phyloP scores from a whole-genome alignment of 176 grass and related monocot species.

The Echinochloa phyllopogon region DNA sequence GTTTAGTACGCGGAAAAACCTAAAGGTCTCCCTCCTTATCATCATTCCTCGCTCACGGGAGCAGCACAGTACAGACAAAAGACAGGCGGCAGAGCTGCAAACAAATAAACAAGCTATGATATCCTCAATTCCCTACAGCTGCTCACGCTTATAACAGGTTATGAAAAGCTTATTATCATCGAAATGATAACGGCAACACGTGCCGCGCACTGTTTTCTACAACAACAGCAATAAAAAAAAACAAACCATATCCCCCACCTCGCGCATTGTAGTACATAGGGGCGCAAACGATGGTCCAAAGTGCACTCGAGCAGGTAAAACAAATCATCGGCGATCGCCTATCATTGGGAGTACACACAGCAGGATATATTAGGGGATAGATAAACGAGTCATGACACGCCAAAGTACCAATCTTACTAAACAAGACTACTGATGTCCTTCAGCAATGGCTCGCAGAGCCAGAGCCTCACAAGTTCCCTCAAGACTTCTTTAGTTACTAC shows the following conservation, averaged over 20 bases:
- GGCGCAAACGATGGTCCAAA: not conserved
- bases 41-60: not conserved
- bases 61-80: not conserved
- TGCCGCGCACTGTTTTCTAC: not conserved
- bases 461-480: constrained; percentile 57
- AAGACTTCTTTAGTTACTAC: not conserved
- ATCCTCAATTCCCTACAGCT: not conserved
- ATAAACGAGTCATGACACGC: constrained; percentile 31
- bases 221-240: not conserved
- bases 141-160: not conserved
- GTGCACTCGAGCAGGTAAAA: constrained; percentile 26
- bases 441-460: constrained; percentile 33
- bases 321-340: constrained; percentile 13
- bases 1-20: no score
- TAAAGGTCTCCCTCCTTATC: not conserved
- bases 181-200: not conserved
- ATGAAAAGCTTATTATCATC: not conserved
- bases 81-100: not conserved
- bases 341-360: not conserved
- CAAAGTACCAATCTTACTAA: constrained; percentile 44
- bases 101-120: not conserved
- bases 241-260: not conserved
- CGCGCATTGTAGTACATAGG: not conserved
- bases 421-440: constrained; percentile 44
- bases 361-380: constrained; percentile 26